These are phyloP conservation scores for Mycosphaerella sp. DNA, from an alignment of 2,329 filamentous ascomycete genomes.

Conservation along the genomic window DNA sequence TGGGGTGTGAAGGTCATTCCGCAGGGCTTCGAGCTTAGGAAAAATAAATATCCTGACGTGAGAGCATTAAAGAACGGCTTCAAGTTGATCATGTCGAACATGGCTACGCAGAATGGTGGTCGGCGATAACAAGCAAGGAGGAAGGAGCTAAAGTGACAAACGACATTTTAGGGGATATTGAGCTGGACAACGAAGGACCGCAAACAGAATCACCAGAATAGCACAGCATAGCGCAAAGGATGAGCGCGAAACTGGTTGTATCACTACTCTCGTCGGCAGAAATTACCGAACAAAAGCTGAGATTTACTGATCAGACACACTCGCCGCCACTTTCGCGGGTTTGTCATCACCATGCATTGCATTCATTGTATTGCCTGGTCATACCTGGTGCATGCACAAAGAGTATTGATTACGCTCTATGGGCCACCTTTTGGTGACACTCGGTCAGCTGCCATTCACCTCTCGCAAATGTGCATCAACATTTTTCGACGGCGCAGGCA, in stretches of 20 bases:
- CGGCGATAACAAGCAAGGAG: background rate
- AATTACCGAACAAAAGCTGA: background rate
- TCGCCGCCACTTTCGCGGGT: no score
- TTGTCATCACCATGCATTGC: no score
- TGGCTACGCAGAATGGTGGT: conserved; percentile 17
- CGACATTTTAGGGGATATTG: background rate
- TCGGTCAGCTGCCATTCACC: no score
- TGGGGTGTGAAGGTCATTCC: conserved; percentile 90
- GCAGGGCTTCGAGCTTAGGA: conserved; percentile 85
- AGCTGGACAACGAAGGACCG: background rate
- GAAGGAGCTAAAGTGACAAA: no score
- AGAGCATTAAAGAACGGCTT: conserved; percentile 93
- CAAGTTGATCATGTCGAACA: conserved; percentile 58
- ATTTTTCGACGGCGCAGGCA: no score
- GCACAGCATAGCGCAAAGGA: background rate
- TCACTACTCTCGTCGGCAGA: background rate
- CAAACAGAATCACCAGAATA: background rate
- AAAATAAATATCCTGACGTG: conserved; percentile 90
- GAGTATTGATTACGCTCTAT: background rate
- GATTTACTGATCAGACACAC: background rate
- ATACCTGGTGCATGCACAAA: no score
- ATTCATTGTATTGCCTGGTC: background rate
- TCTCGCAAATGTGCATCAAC: no score
- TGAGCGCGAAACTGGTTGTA: background rate
- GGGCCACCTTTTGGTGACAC: background rate